phyloP scores from a whole-genome alignment of 2,329 filamentous ascomycete species.

The Parastagonospora nodorum region DNA sequence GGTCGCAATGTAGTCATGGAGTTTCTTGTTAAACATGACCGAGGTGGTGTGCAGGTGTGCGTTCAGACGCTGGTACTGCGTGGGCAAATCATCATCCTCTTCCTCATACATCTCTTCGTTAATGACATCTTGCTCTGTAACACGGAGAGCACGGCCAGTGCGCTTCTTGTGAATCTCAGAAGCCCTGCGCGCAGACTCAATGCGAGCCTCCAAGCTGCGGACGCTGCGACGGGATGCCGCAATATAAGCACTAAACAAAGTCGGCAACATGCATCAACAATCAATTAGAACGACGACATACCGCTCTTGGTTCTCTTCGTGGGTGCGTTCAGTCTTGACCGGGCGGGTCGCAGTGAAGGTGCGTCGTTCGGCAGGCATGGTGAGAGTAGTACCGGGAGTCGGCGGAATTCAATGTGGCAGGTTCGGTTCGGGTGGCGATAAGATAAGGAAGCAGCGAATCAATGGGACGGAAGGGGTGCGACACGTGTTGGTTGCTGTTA shows the following conservation, averaged over 20 bases:
- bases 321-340: slow-evolving; percentile 72
- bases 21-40: slow-evolving; percentile 64
- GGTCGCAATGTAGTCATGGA: slow-evolving; percentile 63
- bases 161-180: slow-evolving; percentile 90
- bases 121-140: slow-evolving; percentile 83
- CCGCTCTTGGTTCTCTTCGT: slow-evolving; percentile 81
- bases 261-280: slow-evolving; percentile 9
- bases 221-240: slow-evolving; percentile 87
- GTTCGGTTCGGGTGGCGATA: slow-evolving; percentile 11
- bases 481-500: background rate
- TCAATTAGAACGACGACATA: slow-evolving; percentile 33
- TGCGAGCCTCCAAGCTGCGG: slow-evolving; percentile 81
- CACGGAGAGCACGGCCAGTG: slow-evolving; percentile 79
- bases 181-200: slow-evolving; percentile 84
- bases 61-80: slow-evolving; percentile 67
- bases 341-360: slow-evolving; percentile 44
- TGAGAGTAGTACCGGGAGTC: slow-evolving; percentile 6
- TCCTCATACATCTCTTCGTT: slow-evolving; percentile 98
- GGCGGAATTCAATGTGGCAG: slow-evolving; percentile 13
- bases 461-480: slow-evolving; percentile 1
- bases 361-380: slow-evolving; percentile 49
- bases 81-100: slow-evolving; percentile 79
- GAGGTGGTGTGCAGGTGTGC: slow-evolving; percentile 66
- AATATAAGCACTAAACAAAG: slow-evolving; percentile 74
- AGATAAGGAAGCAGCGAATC: background rate